phyloP scores from a whole-genome alignment of 768 basidiomycete genomes.

The Zangia roseola region DNA sequence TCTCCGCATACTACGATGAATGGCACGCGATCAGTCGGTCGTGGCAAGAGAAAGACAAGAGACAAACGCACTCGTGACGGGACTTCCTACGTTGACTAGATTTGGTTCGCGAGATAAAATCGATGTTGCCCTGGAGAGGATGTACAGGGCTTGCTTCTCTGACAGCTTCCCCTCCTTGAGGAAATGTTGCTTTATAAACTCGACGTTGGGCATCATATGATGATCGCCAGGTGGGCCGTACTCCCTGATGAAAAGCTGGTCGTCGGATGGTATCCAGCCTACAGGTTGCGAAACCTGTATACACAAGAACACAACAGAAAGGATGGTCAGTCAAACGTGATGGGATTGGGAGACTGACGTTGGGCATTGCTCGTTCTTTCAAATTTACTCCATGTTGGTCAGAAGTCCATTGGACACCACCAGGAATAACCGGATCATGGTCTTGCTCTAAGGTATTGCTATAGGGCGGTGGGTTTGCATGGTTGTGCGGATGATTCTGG shows the following conservation, averaged over 20 bases:
- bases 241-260: slow-evolving; percentile 62
- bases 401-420: slow-evolving; percentile 25
- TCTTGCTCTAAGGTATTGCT: slow-evolving; percentile 23
- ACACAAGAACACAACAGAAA: slow-evolving; percentile 15
- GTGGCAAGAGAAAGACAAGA: slow-evolving; percentile 1
- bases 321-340: slow-evolving; percentile 23
- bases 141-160: slow-evolving; percentile 82
- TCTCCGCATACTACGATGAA: slow-evolving; percentile 80
- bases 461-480: slow-evolving; percentile 14
- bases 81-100: slow-evolving; percentile 81
- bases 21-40: slow-evolving; percentile 9
- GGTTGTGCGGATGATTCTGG: slow-evolving; percentile 10
- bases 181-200: slow-evolving; percentile 86
- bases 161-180: slow-evolving; percentile 81
- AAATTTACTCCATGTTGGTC: slow-evolving; percentile 17
- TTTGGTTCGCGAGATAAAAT: slow-evolving; percentile 78
- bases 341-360: slow-evolving; percentile 30
- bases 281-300: slow-evolving; percentile 70
- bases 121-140: slow-evolving; percentile 65
- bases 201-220: slow-evolving; percentile 65
- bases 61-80: slow-evolving; percentile 75
- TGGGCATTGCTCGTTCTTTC: slow-evolving; percentile 31
- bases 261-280: slow-evolving; percentile 62
- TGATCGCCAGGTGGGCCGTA: slow-evolving; percentile 37
- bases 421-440: slow-evolving; percentile 28